phyloP scores from a whole-genome alignment of 306 rosid genomes.

The Ceratonia siliqua region DNA sequence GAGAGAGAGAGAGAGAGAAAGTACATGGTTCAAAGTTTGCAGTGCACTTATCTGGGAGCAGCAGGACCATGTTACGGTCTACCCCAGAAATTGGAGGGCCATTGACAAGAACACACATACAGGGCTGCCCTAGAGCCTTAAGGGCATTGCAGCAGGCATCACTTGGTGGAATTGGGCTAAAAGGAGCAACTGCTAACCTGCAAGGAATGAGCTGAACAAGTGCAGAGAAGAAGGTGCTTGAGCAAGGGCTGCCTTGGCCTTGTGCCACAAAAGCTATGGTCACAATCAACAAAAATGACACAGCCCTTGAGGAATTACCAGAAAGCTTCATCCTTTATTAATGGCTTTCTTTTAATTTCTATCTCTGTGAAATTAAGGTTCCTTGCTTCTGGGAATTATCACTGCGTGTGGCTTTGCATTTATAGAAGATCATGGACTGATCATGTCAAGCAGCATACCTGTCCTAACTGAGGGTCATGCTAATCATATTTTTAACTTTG shows the following conservation, averaged over 20 bases:
- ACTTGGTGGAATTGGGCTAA: conserved; percentile 70
- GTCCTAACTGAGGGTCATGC: conserved; percentile 57
- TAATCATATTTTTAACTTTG: conserved; percentile 32
- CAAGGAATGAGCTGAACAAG: conserved; percentile 89
- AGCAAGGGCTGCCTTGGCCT: conserved; percentile 50
- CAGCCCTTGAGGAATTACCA: conserved; percentile 10
- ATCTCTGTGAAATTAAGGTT: background rate
- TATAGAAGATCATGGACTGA: conserved; percentile 31
- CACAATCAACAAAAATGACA: conserved; percentile 35
- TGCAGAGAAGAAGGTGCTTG: conserved; percentile 74
- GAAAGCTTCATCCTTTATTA: conserved; percentile 39
- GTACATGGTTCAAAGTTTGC: conserved; percentile 77
- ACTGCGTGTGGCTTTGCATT: conserved; percentile 21
- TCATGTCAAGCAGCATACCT: conserved; percentile 38
- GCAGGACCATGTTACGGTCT: conserved; percentile 78
- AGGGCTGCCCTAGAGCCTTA: conserved; percentile 72
- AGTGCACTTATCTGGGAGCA: conserved; percentile 75
- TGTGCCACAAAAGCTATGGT: conserved; percentile 38
- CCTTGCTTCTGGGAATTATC: background rate
- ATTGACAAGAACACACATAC: conserved; percentile 71
- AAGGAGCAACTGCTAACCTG: conserved; percentile 77
- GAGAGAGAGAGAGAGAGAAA: conserved; percentile 15
- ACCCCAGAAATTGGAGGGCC: conserved; percentile 87
- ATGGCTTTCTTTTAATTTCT: background rate
- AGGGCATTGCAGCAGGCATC: conserved; percentile 75